Evolutionary conservation across 2,329 filamentous ascomycete species (phyloP), one percentile per base, ranked within the genome.

Genomic region (Aspergillus eucalypticola): DNA sequence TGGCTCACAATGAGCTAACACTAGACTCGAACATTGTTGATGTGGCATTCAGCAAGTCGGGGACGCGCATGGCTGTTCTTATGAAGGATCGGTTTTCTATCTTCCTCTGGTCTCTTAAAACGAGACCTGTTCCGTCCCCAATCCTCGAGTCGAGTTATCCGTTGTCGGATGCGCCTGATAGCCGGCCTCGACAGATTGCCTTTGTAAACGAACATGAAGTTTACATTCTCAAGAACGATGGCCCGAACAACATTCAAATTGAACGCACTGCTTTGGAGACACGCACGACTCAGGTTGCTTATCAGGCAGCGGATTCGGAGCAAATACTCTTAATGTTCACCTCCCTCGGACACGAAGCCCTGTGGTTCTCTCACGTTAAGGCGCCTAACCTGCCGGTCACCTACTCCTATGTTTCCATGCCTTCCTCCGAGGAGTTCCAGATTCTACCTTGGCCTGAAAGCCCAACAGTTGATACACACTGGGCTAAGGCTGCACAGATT

Each of bases 1-100:
- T 98, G 92, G 87, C 92, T 15, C 83, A 94, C 63, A 90, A 90
- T 66, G 90, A 96, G 59, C 69, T 97, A 17, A 69, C 79, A 11
- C 76, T 90, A 27, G 79, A 84, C 13, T 83, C 83, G 0, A 87
- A 88, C 56, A 83, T 87, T 2, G 78, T 91, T 17, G 92, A 97
- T 76, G 86, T 95, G 54, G 86, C 89, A 0, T 87, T 97, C 66
- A 89, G 86, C 53, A 81, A 81, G 13, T 82, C 83, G 51, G 88
- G 89, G 52, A 83, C 82, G 1, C 81, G 82, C 7, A 83, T 98
- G 71, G 91, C 88, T 3, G 84, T 96, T 8, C 79, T 97, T 19
- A 90, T 92, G 67, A 81, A 84, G 27, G 72, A 78, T 15, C 86
- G 85, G 1, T 78, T 96, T 23, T 84, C 88, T 29, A 63, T 96